Conservation (phyloP, 148 eudicot species). For the Chenopodium quinoa region DNA sequence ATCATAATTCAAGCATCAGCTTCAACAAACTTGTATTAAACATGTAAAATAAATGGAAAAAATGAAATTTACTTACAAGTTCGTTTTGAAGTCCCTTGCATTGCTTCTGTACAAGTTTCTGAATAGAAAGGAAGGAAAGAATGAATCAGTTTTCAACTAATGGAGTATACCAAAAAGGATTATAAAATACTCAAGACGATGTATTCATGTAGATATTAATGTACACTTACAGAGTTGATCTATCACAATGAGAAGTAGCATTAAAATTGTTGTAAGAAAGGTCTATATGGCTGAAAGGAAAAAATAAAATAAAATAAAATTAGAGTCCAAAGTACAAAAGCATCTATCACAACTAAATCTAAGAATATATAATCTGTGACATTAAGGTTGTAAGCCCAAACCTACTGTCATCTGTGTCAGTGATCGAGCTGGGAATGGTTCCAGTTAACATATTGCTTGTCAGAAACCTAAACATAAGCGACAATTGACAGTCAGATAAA, state of each 20-base stretch:
- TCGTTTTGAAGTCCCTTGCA: constrained; percentile 15
- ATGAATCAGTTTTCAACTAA: not conserved
- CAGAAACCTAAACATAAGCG: constrained; percentile 34
- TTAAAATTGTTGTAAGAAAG: constrained; percentile 52
- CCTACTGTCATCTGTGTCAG: constrained; percentile 13
- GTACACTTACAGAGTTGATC: constrained; percentile 32
- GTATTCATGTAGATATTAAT: not conserved
- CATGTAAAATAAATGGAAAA: not conserved
- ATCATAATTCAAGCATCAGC: not conserved
- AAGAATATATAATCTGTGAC: not conserved
- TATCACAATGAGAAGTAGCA: constrained; percentile 27
- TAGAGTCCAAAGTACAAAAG: not conserved
- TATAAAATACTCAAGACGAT: not conserved
- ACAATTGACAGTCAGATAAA: not conserved
- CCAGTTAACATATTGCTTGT: constrained; percentile 47
- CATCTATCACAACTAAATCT: not conserved
- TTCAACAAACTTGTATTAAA: not conserved
- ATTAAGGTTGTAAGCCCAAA: not conserved
- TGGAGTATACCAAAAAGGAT: not conserved
- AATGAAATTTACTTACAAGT: constrained; percentile 31
- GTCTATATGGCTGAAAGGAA: constrained; percentile 37
- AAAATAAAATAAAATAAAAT: not conserved
- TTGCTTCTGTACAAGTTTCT: constrained; percentile 53
- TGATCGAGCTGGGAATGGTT: constrained; percentile 41
- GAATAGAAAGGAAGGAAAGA: not conserved